phyloP scores from a whole-genome alignment of 2,329 filamentous ascomycete genomes.

The Corynespora cassiicola region DNA sequence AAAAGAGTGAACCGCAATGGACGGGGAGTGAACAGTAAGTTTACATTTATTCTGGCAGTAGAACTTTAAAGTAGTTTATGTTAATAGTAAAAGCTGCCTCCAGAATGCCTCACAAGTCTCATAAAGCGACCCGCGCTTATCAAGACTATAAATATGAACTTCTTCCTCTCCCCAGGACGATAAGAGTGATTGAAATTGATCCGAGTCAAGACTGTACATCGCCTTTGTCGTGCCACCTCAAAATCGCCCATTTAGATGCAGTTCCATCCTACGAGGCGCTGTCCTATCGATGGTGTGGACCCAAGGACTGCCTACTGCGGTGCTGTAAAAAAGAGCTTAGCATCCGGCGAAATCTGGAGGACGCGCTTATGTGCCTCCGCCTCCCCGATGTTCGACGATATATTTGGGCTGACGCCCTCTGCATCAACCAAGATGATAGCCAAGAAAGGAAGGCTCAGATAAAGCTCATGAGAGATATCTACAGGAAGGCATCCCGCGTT shows the following conservation, averaged over 20 bases:
- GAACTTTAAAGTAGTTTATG: too few species aligned
- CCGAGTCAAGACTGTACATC: conserved; percentile 4
- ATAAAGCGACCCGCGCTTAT: background rate
- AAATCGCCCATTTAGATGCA: conserved; percentile 5
- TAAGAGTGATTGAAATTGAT: conserved; percentile 1
- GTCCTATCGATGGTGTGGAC: conserved; percentile 4
- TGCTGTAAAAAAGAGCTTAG: conserved; percentile 4
- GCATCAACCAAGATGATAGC: conserved; percentile 17
- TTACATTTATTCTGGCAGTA: too few species aligned
- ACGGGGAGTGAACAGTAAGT: too few species aligned
- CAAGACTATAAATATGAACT: conserved; percentile 2
- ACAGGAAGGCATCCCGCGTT: conserved; percentile 11
- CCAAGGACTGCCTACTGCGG: background rate
- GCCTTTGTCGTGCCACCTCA: conserved; percentile 5
- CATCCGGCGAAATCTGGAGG: conserved; percentile 4
- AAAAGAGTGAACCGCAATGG: too few species aligned
- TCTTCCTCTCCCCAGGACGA: conserved; percentile 1
- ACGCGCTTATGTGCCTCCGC: conserved; percentile 8
- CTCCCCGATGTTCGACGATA: background rate
- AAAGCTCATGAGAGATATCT: conserved; percentile 19
- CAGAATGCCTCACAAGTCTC: background rate
- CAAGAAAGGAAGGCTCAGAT: conserved; percentile 17
- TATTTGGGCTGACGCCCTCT: conserved; percentile 20
- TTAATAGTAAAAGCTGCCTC: conserved; percentile 2
- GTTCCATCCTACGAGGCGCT: conserved; percentile 4